Conservation (phyloP, 140 eudicot species). For the Anethum foeniculum region DNA sequence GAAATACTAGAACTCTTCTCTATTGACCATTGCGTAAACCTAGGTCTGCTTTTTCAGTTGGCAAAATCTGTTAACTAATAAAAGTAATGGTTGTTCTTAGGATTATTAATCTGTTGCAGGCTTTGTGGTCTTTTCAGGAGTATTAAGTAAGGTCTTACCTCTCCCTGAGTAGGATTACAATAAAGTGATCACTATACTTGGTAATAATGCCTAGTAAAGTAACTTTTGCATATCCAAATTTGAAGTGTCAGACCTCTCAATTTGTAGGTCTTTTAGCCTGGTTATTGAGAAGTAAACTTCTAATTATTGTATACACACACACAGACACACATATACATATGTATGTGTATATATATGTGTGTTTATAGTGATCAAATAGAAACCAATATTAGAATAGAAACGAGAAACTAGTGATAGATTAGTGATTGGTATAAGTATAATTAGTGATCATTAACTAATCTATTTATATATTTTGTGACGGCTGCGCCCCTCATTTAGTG, state of each 20-base stretch:
- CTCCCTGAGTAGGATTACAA: neutral
- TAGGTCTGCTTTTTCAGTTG: neutral
- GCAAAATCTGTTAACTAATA: neutral
- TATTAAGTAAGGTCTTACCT: neutral
- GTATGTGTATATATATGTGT: no score
- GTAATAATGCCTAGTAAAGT: neutral
- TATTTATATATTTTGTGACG: no score
- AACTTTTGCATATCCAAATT: neutral
- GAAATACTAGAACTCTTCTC: neutral
- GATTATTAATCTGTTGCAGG: neutral
- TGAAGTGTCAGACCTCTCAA: neutral
- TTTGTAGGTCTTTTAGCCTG: neutral
- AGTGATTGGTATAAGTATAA: no score
- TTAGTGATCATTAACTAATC: no score
- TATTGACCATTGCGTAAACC: neutral
- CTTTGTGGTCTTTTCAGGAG: neutral
- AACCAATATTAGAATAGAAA: no score
- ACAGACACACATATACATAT: no score
- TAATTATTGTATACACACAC: neutral
- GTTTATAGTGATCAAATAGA: no score
- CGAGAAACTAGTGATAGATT: no score
- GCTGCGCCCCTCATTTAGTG: no score
- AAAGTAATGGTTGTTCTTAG: neutral
- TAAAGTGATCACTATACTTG: neutral
- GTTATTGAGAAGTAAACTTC: neutral